These are phyloP conservation scores for Zizania palustris DNA, from an alignment of 202 grass and related monocot genomes.

Conservation along the genomic window DNA sequence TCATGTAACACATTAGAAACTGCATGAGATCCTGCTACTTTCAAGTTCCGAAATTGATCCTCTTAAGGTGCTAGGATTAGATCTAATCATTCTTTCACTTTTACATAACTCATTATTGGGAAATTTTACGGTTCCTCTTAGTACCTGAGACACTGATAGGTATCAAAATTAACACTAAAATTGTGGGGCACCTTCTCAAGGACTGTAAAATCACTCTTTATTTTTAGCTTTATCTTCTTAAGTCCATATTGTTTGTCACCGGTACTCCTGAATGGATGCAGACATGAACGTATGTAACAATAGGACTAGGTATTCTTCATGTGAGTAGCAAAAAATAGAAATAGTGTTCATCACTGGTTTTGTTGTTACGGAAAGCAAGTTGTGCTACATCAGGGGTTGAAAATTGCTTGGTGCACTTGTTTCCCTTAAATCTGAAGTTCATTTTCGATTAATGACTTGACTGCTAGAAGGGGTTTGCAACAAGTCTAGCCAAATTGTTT, in stretches of 20 bases:
- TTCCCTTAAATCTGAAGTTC: conserved; percentile 29
- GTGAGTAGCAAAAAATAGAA: conserved; percentile 11
- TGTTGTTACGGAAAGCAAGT: conserved; percentile 22
- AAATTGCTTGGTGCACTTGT: conserved; percentile 1
- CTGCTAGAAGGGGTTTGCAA: background rate
- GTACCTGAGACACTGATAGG: no score
- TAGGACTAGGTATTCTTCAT: conserved; percentile 23
- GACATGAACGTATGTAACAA: conserved; percentile 36
- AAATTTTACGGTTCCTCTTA: no score
- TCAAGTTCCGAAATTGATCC: background rate
- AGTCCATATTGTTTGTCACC: conserved; percentile 23
- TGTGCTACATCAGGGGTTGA: conserved; percentile 6
- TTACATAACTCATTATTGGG: background rate
- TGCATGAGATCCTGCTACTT: background rate
- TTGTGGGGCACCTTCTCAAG: no score
- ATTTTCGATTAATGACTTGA: conserved; percentile 33
- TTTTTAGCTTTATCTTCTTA: conserved; percentile 25
- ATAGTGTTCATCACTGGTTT: conserved; percentile 27
- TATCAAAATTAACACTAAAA: no score
- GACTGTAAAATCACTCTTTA: no score
- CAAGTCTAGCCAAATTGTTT: background rate
- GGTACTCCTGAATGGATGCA: conserved; percentile 32
- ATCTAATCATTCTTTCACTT: conserved; percentile 17
- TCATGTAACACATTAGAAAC: conserved; percentile 24
- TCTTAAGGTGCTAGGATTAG: conserved; percentile 14